Evolutionary conservation across 345 rosid species (phyloP), one percentile per base, ranked within the genome.

Genomic region (Camelina hispida): DNA sequence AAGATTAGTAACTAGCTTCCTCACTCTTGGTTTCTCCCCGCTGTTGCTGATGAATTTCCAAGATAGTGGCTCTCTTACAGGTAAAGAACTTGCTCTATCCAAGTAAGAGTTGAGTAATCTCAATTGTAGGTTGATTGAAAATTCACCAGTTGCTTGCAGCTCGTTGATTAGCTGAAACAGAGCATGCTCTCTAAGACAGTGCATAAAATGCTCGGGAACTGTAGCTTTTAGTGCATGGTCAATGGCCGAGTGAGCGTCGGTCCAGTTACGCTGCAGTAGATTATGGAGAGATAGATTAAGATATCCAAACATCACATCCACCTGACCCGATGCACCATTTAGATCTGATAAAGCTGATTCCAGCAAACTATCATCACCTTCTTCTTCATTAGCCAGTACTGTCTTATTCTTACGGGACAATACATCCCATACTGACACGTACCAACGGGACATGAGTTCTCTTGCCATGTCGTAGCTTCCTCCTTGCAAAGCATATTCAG

Each of bases 141-240:
- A 78, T 42, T 66, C 85, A 28, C 73, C 82, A 14, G 82, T 80
- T 35, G 66, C 43, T 52, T 69, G 74, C 38, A 79, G 50, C 69
- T 72, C 86, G 46, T 69, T 56, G 44, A 57, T 73, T 30, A 85
- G 85, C 85, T 85, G 73, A 68, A 89, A 78, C 70, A 59, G 35
- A 38, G 96, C 90, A 73, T 92, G 95, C 75, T 92, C 97, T 80
- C 80, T 89, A 73, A 92, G 75, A 61, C 92, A 95, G 72, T 80
- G 83, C 66, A 74, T 71, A 56, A 85, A 85, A 65, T 81, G 75
- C 58, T 53, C 73, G 15, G 85, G 84, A 74, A 57, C 55, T 69
- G 90, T 85, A 62, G 88, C 81, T 75, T 85, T 83, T 42, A 90
- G 73, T 18, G 97, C 97, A 66, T 23, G 69, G 60, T 89, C 87